These are phyloP conservation scores for Tilletia setariae DNA, from an alignment of 1,284 basidiomycete genomes.

Conservation along the genomic window DNA sequence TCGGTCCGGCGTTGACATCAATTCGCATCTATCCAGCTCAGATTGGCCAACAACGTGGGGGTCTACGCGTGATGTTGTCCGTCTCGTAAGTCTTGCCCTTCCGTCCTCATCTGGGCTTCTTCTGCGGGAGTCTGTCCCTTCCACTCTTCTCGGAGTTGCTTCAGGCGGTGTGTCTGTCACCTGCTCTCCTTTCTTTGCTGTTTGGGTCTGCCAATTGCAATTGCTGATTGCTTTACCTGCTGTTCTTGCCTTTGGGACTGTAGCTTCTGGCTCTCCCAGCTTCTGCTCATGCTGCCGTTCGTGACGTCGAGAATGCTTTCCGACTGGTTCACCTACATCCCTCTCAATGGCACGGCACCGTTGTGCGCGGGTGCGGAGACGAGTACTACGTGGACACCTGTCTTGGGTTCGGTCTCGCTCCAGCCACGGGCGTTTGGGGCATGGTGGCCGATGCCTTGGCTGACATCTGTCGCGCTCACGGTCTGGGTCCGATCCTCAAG, in stretches of 20 bases:
- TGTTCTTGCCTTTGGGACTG: too few species aligned
- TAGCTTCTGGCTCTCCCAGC: too few species aligned
- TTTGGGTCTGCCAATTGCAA: too few species aligned
- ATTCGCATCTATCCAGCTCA: too few species aligned
- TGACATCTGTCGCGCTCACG: neutral
- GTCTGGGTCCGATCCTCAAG: neutral
- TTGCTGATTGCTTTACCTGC: too few species aligned
- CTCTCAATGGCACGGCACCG: conserved; percentile 3
- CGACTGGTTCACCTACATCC: neutral
- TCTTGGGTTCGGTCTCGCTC: neutral
- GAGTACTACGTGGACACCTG: neutral
- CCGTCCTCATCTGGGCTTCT: neutral
- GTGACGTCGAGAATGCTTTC: neutral
- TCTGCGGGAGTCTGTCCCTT: too few species aligned
- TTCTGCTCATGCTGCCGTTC: too few species aligned
- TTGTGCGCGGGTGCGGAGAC: neutral
- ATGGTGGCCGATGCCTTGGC: neutral
- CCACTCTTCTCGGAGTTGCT: too few species aligned
- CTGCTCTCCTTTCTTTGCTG: too few species aligned
- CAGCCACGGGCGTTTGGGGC: too few species aligned
- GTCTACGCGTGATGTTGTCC: neutral
- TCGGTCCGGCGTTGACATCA: neutral
- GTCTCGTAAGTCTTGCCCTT: neutral
- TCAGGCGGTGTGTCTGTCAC: too few species aligned
- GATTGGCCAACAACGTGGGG: neutral